Conservation (phyloP, 305 asterid species). For the Fraxinus albicans region DNA sequence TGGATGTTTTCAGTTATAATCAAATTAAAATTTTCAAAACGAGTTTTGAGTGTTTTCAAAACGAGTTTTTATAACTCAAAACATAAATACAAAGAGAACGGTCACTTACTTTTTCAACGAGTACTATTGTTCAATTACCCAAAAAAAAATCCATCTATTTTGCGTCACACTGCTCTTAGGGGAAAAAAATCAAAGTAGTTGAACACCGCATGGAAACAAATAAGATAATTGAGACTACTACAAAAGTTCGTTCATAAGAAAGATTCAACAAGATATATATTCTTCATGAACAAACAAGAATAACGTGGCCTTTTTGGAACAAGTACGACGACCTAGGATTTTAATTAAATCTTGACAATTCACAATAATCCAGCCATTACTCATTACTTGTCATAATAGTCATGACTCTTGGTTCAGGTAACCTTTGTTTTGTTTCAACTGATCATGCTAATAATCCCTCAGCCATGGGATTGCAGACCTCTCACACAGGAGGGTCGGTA, state of each 20-base stretch:
- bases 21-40: too few species aligned
- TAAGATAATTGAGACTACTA: not conserved
- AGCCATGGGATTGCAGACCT: constrained; percentile 3
- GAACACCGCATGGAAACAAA: not conserved
- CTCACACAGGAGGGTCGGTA: not conserved
- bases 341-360: not conserved
- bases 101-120: too few species aligned
- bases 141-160: too few species aligned
- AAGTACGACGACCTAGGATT: not conserved
- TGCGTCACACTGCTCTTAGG: too few species aligned
- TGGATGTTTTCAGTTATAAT: too few species aligned
- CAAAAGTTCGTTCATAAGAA: not conserved
- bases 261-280: not conserved
- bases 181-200: too few species aligned
- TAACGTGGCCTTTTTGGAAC: not conserved
- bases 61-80: too few species aligned
- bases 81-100: too few species aligned
- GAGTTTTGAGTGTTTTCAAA: too few species aligned
- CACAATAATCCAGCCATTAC: not conserved
- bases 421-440: not conserved
- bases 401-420: not conserved
- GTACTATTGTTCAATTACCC: too few species aligned
- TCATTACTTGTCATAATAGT: not conserved
- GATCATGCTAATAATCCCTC: not conserved
- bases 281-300: not conserved